Evolutionary conservation across 2,329 filamentous ascomycete species (phyloP).

Genomic region (Ambrosiella xylebori): DNA sequence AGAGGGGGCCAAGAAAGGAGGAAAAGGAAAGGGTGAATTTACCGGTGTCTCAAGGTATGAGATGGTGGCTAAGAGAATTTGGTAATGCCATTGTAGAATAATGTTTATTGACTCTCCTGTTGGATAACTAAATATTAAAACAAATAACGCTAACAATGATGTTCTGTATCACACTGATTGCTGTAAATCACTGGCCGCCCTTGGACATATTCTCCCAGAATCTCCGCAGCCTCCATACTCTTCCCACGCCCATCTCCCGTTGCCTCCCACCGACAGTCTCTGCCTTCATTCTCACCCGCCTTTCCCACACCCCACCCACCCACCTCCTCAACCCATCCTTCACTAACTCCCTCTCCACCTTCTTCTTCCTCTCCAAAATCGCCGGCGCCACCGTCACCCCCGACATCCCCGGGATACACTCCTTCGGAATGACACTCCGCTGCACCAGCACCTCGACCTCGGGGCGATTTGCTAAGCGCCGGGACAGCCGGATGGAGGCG

Average conservation of each 20-base stretch:
- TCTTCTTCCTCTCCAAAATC: slow-evolving; percentile 43
- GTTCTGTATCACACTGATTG: neutral
- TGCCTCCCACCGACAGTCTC: slow-evolving; percentile 24
- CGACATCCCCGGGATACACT: slow-evolving; percentile 36
- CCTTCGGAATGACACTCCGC: slow-evolving; percentile 45
- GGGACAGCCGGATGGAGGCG: slow-evolving; percentile 46
- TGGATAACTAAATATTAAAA: no score
- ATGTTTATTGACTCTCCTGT: no score
- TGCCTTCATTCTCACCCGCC: slow-evolving; percentile 29
- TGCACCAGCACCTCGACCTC: slow-evolving; percentile 42
- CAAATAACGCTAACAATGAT: no score
- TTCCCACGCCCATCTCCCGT: slow-evolving; percentile 26
- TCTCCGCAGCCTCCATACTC: slow-evolving; percentile 42
- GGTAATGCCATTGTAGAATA: slow-evolving; percentile 34
- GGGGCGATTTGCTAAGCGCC: slow-evolving; percentile 41
- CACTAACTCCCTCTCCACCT: slow-evolving; percentile 47
- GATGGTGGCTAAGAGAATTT: slow-evolving; percentile 94
- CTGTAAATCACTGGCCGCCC: neutral
- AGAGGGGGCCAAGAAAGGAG: slow-evolving; percentile 44
- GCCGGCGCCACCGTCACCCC: slow-evolving; percentile 35
- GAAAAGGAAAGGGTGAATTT: slow-evolving; percentile 38
- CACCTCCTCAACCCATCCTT: slow-evolving; percentile 50
- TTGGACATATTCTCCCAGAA: slow-evolving; percentile 45
- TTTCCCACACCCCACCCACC: slow-evolving; percentile 41
- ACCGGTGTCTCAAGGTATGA: slow-evolving; percentile 65